These are phyloP conservation scores for Geotrichum candidum DNA, from an alignment of 1,139 yeast species.

Conservation along the genomic window DNA sequence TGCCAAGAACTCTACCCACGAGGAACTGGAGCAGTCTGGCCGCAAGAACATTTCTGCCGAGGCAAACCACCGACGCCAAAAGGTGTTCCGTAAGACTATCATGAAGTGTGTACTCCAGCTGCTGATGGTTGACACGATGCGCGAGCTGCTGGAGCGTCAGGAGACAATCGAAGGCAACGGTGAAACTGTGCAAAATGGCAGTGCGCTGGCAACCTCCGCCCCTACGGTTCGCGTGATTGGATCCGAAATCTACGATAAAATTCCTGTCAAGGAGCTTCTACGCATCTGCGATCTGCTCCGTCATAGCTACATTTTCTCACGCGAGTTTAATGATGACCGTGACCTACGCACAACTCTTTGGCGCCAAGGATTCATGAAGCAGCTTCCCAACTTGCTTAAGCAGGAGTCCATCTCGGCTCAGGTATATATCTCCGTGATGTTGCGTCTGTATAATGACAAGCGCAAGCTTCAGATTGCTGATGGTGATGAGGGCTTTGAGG, in stretches of 20 bases:
- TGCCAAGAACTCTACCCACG: background rate
- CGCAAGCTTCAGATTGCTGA: conserved; percentile 69
- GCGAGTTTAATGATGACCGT: conserved; percentile 81
- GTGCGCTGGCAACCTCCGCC: background rate
- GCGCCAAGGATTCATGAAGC: conserved; percentile 89
- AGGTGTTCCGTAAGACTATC: conserved; percentile 68
- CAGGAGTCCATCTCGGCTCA: conserved; percentile 92
- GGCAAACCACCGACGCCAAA: conserved; percentile 18
- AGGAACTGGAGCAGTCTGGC: background rate
- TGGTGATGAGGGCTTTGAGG: conserved; percentile 44
- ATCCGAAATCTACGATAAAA: conserved; percentile 51
- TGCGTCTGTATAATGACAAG: conserved; percentile 71
- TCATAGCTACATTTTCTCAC: conserved; percentile 73
- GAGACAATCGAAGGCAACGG: conserved; percentile 32
- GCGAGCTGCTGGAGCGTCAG: conserved; percentile 66
- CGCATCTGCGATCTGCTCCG: conserved; percentile 55
- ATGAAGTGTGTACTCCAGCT: conserved; percentile 89
- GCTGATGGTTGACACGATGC: conserved; percentile 77
- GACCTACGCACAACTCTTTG: conserved; percentile 79
- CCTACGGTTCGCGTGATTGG: conserved; percentile 5
- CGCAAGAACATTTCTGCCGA: conserved; percentile 5
- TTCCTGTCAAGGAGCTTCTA: conserved; percentile 62
- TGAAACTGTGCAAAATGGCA: background rate
- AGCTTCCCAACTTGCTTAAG: conserved; percentile 81
- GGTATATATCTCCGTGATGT: conserved; percentile 73